phyloP scores from a whole-genome alignment of 2,329 filamentous ascomycete species.

The Peltaster fructicola region DNA sequence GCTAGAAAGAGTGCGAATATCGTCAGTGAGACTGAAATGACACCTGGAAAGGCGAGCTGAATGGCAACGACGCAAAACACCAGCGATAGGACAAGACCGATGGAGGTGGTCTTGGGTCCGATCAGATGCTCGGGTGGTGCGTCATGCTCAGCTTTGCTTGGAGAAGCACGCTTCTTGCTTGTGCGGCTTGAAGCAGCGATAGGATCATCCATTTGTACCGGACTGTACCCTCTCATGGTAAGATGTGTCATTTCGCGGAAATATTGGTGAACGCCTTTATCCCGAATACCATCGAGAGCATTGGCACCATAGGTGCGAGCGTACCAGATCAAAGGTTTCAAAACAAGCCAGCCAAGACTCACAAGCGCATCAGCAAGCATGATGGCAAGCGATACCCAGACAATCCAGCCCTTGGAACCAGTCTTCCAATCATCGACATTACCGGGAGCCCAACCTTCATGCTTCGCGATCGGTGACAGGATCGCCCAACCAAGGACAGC shows the following conservation, averaged over 20 bases:
- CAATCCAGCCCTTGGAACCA: slow-evolving; percentile 95
- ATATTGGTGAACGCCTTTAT: slow-evolving; percentile 16
- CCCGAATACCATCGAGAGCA: slow-evolving; percentile 12
- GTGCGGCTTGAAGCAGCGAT: not conserved
- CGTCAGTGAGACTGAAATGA: slow-evolving; percentile 70
- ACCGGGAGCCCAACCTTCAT: slow-evolving; percentile 75
- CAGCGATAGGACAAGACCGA: slow-evolving; percentile 63
- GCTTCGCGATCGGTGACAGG: slow-evolving; percentile 75
- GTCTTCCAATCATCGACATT: slow-evolving; percentile 74
- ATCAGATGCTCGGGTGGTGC: slow-evolving; percentile 73
- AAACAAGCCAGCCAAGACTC: slow-evolving; percentile 62
- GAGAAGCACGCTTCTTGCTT: slow-evolving; percentile 1
- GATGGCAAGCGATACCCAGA: slow-evolving; percentile 89
- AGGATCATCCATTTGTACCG: slow-evolving; percentile 13
- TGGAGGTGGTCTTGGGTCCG: slow-evolving; percentile 47
- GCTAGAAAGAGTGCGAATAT: slow-evolving; percentile 67
- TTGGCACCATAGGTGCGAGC: slow-evolving; percentile 22
- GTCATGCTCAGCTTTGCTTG: slow-evolving; percentile 41
- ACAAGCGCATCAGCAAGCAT: slow-evolving; percentile 91
- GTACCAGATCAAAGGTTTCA: slow-evolving; percentile 42
- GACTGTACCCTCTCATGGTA: slow-evolving; percentile 22
- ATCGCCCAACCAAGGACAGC: slow-evolving; percentile 81
- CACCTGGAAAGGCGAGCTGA: slow-evolving; percentile 61
- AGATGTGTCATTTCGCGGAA: slow-evolving; percentile 17
- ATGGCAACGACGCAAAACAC: slow-evolving; percentile 66